Evolutionary conservation across 768 basidiomycete genomes (phyloP).

Genomic region (Lentinula sp.): DNA sequence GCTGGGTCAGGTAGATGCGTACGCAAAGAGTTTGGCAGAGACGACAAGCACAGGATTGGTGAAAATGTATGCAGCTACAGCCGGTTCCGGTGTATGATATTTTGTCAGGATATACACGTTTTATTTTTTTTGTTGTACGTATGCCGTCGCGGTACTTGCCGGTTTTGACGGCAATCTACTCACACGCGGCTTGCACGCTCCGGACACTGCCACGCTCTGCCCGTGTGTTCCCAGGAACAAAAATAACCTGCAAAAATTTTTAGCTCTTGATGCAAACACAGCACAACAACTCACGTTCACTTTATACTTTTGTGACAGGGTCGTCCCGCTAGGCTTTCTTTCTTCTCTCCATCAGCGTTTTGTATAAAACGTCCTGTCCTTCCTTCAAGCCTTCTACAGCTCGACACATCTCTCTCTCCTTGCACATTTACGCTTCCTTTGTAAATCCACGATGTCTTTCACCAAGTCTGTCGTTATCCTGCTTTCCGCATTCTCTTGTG

Average conservation of each 20-base stretch:
- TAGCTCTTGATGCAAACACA: neutral
- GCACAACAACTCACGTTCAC: neutral
- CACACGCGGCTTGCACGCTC: neutral
- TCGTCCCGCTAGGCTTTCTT: neutral
- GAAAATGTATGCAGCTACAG: constrained; percentile 78
- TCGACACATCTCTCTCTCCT: constrained; percentile 11
- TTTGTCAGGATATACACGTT: neutral
- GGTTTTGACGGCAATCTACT: neutral
- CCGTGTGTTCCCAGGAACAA: neutral
- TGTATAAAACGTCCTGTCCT: neutral
- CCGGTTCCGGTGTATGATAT: constrained; percentile 14
- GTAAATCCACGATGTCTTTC: constrained; percentile 31
- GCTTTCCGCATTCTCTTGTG: constrained; percentile 26
- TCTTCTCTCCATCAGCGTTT: neutral
- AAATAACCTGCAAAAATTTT: neutral
- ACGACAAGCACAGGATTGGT: constrained; percentile 60
- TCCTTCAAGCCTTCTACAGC: constrained; percentile 13
- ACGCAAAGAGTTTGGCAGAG: constrained; percentile 70
- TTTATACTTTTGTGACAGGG: neutral
- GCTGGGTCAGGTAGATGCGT: constrained; percentile 83
- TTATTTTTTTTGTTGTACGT: too few relatives aligned
- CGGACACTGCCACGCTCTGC: neutral
- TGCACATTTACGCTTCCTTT: constrained; percentile 9
- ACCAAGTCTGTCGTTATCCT: constrained; percentile 36
- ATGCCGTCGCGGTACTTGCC: neutral